These are phyloP conservation scores for Colletotrichum tofieldiae DNA, from an alignment of 2,329 filamentous ascomycete species.

Conservation along the genomic window DNA sequence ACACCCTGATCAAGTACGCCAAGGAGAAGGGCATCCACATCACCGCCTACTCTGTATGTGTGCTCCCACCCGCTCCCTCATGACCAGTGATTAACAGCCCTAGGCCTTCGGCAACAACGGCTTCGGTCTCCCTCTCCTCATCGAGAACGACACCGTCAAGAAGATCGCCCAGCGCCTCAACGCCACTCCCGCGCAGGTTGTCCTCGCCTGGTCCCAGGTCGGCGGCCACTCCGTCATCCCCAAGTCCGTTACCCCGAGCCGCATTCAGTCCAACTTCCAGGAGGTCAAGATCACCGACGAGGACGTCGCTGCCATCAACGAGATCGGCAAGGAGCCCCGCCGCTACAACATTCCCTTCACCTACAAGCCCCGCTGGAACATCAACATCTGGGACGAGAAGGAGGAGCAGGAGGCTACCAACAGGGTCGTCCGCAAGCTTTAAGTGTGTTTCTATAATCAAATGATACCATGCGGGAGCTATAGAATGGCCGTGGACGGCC, in stretches of 20 bases:
- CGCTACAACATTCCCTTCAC: constrained; percentile 63
- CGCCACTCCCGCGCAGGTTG: constrained; percentile 61
- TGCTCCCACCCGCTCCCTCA: neutral
- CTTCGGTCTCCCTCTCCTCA: constrained; percentile 64
- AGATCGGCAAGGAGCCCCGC: constrained; percentile 68
- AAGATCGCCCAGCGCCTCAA: constrained; percentile 67
- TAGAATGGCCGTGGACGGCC: constrained; percentile 18
- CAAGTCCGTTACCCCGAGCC: constrained; percentile 78
- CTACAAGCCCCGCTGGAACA: constrained; percentile 64
- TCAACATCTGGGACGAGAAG: constrained; percentile 70
- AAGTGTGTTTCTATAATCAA: constrained; percentile 2
- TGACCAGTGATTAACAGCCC: neutral
- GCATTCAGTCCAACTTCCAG: constrained; percentile 80
- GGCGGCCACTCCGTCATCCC: constrained; percentile 81
- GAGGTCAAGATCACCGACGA: constrained; percentile 73
- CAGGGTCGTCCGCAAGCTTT: constrained; percentile 60
- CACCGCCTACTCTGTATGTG: constrained; percentile 72
- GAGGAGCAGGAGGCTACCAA: constrained; percentile 66
- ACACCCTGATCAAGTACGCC: constrained; percentile 73
- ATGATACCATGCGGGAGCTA: constrained; percentile 30
- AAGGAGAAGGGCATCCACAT: constrained; percentile 75
- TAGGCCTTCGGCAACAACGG: constrained; percentile 63
- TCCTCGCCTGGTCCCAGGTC: constrained; percentile 72
- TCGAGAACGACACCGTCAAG: constrained; percentile 70
- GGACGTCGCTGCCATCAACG: constrained; percentile 73